A percentile compares a stretch with the other conserved stretches of the same genome.
Evolutionary conservation across 2,329 filamentous ascomycete genomes (phyloP).

Genomic region (Ophiostoma angusticollis): DNA sequence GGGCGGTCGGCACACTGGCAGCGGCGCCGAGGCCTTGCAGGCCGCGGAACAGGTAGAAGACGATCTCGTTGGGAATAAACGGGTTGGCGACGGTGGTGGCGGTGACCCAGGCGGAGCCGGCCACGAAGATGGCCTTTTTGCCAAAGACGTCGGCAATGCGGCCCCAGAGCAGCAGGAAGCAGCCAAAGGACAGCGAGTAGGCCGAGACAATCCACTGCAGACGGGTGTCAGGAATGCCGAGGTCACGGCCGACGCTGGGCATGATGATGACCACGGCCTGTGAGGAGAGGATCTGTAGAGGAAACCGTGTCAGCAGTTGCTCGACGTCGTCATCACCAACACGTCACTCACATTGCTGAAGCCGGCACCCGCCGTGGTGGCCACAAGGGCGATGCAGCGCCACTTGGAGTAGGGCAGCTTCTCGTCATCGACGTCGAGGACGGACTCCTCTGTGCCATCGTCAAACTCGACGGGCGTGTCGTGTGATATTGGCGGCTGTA

Average conservation of each 20-base stretch:
- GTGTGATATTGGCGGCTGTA: constrained; percentile 4
- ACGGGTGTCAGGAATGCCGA: constrained; percentile 43
- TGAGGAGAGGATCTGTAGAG: constrained; percentile 28
- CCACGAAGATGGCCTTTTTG: constrained; percentile 51
- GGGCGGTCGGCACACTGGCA: constrained; percentile 56
- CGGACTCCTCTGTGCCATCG: constrained; percentile 3
- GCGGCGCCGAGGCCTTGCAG: constrained; percentile 56
- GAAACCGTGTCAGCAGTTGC: too few relatives aligned
- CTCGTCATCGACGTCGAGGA: not conserved
- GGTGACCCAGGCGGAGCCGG: constrained; percentile 51
- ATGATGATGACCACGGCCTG: constrained; percentile 50
- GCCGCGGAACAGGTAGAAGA: constrained; percentile 52
- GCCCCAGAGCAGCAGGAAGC: constrained; percentile 55
- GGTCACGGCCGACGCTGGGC: constrained; percentile 44
- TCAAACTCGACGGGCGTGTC: constrained; percentile 5
- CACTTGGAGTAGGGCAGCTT: constrained; percentile 28
- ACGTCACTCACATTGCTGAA: constrained; percentile 36
- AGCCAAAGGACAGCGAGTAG: constrained; percentile 53
- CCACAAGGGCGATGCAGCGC: constrained; percentile 41
- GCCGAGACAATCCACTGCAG: constrained; percentile 56
- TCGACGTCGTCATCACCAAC: too few relatives aligned
- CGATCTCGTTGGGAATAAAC: constrained; percentile 53
- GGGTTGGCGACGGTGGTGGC: constrained; percentile 46
- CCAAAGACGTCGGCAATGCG: constrained; percentile 55
- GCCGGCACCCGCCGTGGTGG: constrained; percentile 40